phyloP scores from a whole-genome alignment of 345 rosid genomes.

The Fremontodendron californicum region DNA sequence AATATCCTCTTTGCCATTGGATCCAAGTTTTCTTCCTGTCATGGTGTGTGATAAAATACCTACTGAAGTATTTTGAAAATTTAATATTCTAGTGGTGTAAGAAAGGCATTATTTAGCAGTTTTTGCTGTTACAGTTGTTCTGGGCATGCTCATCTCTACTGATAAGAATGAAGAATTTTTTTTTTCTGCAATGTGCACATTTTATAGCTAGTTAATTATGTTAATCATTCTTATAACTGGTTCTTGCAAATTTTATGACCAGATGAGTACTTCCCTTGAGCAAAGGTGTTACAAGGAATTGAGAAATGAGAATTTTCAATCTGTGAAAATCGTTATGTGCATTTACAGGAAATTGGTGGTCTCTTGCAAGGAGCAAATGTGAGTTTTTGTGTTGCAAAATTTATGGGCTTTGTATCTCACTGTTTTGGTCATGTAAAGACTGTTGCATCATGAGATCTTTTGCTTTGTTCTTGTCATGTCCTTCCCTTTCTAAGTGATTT shows the following conservation, averaged over 20 bases:
- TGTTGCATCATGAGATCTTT: neutral
- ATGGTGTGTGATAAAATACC: neutral
- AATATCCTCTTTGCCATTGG: neutral
- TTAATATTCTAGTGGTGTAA: neutral
- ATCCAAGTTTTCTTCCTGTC: neutral
- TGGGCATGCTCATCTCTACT: neutral
- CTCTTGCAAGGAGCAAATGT: conserved; percentile 94
- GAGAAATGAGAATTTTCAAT: conserved; percentile 76
- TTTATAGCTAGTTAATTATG: neutral
- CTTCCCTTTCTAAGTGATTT: neutral
- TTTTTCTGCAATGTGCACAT: neutral
- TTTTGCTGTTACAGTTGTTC: neutral
- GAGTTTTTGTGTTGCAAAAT: conserved; percentile 35
- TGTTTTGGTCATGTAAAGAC: neutral
- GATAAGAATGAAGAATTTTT: neutral
- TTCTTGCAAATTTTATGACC: conserved; percentile 30
- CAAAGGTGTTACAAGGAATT: conserved; percentile 98
- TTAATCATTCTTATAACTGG: neutral
- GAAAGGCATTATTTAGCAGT: neutral
- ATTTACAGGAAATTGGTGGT: conserved; percentile 79
- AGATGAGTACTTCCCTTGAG: conserved; percentile 84
- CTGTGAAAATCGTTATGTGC: conserved; percentile 76
- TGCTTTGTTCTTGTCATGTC: neutral
- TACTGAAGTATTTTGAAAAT: neutral
- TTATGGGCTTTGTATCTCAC: neutral